Base-by-base conservation (phyloP, 495 filamentous ascomycete species). In the Bombardia bombarda region DNA sequence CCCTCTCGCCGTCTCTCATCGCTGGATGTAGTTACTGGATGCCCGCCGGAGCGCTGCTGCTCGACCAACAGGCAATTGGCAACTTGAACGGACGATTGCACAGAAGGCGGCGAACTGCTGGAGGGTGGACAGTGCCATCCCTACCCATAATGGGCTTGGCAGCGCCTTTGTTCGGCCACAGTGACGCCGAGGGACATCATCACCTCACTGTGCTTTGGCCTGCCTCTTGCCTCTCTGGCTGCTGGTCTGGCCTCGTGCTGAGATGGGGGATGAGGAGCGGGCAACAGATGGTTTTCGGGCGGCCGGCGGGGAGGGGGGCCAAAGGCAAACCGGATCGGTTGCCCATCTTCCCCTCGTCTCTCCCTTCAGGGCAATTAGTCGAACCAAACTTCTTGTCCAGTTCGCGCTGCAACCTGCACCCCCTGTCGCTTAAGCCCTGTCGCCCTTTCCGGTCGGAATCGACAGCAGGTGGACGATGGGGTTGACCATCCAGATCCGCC, bases 151-250 rank as follows among this genome's bases (percentile, higher is more conserved):
- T 26, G 31, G 49, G 9, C 53, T 57, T 57, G 50, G 50, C 54
- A 31, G 38, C 38, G 38, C 17, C 19, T 42, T 51, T 34, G 40
- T 37, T 49, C 54, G 49, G 52, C 49, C 50, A 55, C 41, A 49
- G 54, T 60, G 45, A 45, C 52, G 52, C 60, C 54, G 60, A 60
- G 37, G 32, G 40, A 39, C 42, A 52, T 53, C 49, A 55, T 52
- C 50, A 34, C 52, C 42, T 48, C 51, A 52, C 50, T 25, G 35
- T 36, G 34, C 39, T 30, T 32, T 12, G 19, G 33, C n/a, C n/a
- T n/a, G n/a, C n/a, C n/a, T n/a, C n/a, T n/a, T n/a, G n/a, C 26
- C 26, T 28, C 17, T 17, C 34, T 20, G 34, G 17, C 7, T 37
- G 12, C 8, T 7, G 8, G 9, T 34, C 18, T 16, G 32, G 45